Conservation (phyloP, 2,329 filamentous ascomycete genomes). For the Venturia nashicola region DNA sequence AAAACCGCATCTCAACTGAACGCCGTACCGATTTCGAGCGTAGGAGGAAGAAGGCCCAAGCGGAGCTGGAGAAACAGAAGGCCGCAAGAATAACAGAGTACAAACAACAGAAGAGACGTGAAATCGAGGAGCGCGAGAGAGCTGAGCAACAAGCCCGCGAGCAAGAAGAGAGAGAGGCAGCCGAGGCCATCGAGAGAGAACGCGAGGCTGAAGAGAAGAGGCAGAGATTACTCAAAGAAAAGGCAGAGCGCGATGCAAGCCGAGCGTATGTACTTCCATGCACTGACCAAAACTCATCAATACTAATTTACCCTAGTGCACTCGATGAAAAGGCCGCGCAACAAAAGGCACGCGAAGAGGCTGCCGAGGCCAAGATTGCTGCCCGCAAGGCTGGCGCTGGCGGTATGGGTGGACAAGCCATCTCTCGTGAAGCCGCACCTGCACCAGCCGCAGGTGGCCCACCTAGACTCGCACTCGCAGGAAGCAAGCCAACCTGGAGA, state of each 20-base stretch:
- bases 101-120: conserved; percentile 63
- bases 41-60: conserved; percentile 80
- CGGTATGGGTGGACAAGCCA: conserved; percentile 16
- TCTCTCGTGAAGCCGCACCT: conserved; percentile 25
- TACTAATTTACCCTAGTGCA: conserved; percentile 36
- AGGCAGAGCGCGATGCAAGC: conserved; percentile 45
- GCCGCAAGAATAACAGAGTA: conserved; percentile 76
- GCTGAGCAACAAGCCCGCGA: conserved; percentile 66
- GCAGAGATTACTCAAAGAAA: conserved; percentile 61
- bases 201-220: conserved; percentile 69
- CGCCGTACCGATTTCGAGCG: conserved; percentile 94
- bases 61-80: conserved; percentile 88
- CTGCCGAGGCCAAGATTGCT: conserved; percentile 65
- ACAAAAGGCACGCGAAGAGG: conserved; percentile 77
- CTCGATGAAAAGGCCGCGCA: conserved; percentile 48
- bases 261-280: conserved; percentile 36
- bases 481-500: conserved; percentile 48
- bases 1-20: conserved; percentile 68
- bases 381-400: conserved; percentile 47
- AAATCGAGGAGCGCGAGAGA: conserved; percentile 53
- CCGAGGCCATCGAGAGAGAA: conserved; percentile 77
- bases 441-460: conserved; percentile 40
- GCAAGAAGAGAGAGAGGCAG: conserved; percentile 69
- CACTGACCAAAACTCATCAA: conserved; percentile 11
- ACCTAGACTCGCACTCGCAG: conserved; percentile 47